phyloP scores from a whole-genome alignment of 345 rosid species.

The Psidium guajava region DNA sequence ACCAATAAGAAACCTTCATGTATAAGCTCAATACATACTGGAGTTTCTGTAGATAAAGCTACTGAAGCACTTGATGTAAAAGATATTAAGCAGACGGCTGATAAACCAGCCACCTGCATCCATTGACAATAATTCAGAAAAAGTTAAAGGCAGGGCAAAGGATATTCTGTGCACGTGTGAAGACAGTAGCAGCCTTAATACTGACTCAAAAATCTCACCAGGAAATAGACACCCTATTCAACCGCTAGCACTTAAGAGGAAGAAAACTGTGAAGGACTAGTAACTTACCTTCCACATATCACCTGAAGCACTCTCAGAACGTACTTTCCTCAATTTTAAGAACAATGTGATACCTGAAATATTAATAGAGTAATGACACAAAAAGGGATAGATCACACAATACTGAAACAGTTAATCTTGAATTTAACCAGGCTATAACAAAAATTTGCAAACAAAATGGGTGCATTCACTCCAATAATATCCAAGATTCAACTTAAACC shows the following conservation, averaged over 20 bases:
- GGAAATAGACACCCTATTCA: not conserved
- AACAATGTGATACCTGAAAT: constrained; percentile 17
- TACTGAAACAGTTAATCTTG: not conserved
- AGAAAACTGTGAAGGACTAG: not conserved
- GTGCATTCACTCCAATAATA: not conserved
- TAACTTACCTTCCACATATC: constrained; percentile 25
- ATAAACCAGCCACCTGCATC: constrained; percentile 29
- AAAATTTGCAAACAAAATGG: not conserved
- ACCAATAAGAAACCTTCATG: not conserved
- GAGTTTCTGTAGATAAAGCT: constrained; percentile 17
- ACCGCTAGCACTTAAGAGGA: not conserved
- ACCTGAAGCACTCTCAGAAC: constrained; percentile 20
- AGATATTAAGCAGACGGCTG: constrained; percentile 18
- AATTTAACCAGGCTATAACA: not conserved
- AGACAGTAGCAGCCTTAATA: not conserved
- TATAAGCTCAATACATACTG: constrained; percentile 14
- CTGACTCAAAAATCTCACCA: not conserved
- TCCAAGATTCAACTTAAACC: not conserved
- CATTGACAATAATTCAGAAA: not conserved
- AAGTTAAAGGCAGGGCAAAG: not conserved
- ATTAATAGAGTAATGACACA: not conserved
- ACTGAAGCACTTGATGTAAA: constrained; percentile 23
- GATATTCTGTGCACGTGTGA: not conserved
- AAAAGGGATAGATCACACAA: not conserved
- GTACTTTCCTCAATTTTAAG: constrained; percentile 15